Evolutionary conservation across 345 rosid species (phyloP).

Genomic region (Luvunga scandens): DNA sequence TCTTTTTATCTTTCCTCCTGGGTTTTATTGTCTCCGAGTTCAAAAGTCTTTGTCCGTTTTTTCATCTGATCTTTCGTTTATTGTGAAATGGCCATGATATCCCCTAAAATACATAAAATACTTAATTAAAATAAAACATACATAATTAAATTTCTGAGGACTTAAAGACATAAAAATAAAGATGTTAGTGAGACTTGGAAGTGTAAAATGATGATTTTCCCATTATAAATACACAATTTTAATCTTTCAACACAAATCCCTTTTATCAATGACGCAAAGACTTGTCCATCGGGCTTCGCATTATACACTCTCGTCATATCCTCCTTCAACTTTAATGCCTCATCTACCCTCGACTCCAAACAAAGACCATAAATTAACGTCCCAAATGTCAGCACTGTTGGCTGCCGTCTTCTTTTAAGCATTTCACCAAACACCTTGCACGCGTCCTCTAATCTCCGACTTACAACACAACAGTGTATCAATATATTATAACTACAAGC

Average conservation of each 20-base stretch:
- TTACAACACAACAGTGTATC: conserved; percentile 40
- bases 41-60: no score
- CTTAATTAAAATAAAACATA: no score
- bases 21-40: no score
- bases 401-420: conserved; percentile 49
- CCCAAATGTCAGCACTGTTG: conserved; percentile 54
- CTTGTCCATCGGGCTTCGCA: conserved; percentile 33
- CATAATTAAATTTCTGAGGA: no score
- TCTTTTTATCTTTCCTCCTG: no score
- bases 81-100: no score
- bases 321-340: conserved; percentile 66
- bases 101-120: no score
- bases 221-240: no score
- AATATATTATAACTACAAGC: conserved; percentile 72
- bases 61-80: no score
- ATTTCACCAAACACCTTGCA: conserved; percentile 59
- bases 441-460: conserved; percentile 47
- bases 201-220: no score
- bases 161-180: no score
- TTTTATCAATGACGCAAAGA: conserved; percentile 57
- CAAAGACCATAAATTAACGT: conserved; percentile 56
- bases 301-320: conserved; percentile 49
- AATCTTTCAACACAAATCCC: conserved; percentile 52
- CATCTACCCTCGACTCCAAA: conserved; percentile 41
- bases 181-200: no score